Conservation (phyloP, 768 basidiomycete genomes). For the Pulveroboletus sp. region DNA sequence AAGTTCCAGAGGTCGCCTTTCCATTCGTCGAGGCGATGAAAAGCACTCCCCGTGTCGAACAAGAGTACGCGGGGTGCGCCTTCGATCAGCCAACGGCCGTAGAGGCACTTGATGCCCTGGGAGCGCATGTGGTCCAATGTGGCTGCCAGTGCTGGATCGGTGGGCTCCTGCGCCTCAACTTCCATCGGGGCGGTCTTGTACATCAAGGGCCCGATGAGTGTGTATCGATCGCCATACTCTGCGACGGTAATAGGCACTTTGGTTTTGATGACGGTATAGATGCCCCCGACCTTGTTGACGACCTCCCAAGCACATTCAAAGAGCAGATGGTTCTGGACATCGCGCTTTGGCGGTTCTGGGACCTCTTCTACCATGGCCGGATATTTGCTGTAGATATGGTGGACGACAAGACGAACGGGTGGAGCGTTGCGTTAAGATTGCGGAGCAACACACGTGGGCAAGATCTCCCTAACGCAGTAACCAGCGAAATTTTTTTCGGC, state of each 20-base stretch:
- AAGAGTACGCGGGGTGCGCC: constrained; percentile 93
- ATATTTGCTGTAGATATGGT: neutral
- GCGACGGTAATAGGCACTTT: constrained; percentile 97
- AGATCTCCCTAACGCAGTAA: constrained; percentile 25
- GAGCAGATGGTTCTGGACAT: constrained; percentile 75
- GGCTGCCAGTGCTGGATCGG: constrained; percentile 72
- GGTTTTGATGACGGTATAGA: constrained; percentile 99
- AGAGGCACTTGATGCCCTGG: constrained; percentile 90
- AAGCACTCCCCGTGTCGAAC: constrained; percentile 91
- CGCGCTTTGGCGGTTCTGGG: constrained; percentile 45
- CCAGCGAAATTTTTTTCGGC: constrained; percentile 2
- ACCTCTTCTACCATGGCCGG: constrained; percentile 20
- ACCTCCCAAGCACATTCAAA: constrained; percentile 99
- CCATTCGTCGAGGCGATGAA: constrained; percentile 93
- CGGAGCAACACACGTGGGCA: constrained; percentile 9
- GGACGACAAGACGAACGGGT: neutral
- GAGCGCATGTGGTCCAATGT: constrained; percentile 81
- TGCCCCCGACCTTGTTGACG: constrained; percentile 98
- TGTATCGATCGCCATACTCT: constrained; percentile 94
- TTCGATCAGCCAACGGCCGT: constrained; percentile 98
- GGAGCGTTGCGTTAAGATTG: neutral
- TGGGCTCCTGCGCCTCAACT: constrained; percentile 90
- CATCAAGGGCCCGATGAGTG: constrained; percentile 94
- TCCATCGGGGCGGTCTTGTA: constrained; percentile 99
- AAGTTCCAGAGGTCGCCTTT: constrained; percentile 98